Base-by-base conservation (phyloP, 2,329 filamentous ascomycete species). In the Rasamsonia emersonii region DNA sequence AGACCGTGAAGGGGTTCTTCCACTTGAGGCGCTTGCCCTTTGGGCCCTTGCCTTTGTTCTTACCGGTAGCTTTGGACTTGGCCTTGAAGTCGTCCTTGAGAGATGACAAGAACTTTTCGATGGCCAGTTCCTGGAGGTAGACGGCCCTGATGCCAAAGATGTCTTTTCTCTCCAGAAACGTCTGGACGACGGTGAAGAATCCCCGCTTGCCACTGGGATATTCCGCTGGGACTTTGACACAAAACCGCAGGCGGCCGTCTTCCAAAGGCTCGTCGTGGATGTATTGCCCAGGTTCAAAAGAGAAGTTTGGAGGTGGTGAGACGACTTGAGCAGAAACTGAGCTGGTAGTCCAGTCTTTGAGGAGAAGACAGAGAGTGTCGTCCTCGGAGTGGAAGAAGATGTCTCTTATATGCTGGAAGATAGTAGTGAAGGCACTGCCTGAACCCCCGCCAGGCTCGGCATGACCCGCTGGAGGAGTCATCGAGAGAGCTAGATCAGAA, bases 1-100 rank as follows among this genome's bases (percentile, higher is more conserved):
- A 30, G 7, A 14, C 30, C 11, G 20, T 16, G 14, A 28, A 9
- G 4, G 26, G 13, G 13, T 37, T 19, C n/a, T 27, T 33, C 30
- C 27, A 35, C 17, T 35, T 29, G 15, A 25, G n/a, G n/a, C 27
- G 27, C n/a, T 21, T 28, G 9, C 17, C 10, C 19, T 23, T 31
- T 15, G 21, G 10, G 6, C 16, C 21, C 14, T 32, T 32, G 29
- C 14, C 14, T 9, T 19, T 20, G 17, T 14, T 8, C 9, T 11
- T 18, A 9, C 9, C 21, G 5, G 18, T 13, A 7, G 15, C 14
- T 9, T 19, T 30, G 17, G 17, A 30, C 10, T 30, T 17, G 9
- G 15, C 15, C 21, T 20, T 30, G 5, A 19, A 30, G 5, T 4
- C 21, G 9, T 34, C 26, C 3, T 23, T 29, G 13, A 29, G 18